A percentile compares a stretch with the other conserved stretches of the same genome.
These are phyloP conservation scores for Tausonia pullulans DNA, from an alignment of 1,284 basidiomycete genomes.

Conservation along the genomic window DNA sequence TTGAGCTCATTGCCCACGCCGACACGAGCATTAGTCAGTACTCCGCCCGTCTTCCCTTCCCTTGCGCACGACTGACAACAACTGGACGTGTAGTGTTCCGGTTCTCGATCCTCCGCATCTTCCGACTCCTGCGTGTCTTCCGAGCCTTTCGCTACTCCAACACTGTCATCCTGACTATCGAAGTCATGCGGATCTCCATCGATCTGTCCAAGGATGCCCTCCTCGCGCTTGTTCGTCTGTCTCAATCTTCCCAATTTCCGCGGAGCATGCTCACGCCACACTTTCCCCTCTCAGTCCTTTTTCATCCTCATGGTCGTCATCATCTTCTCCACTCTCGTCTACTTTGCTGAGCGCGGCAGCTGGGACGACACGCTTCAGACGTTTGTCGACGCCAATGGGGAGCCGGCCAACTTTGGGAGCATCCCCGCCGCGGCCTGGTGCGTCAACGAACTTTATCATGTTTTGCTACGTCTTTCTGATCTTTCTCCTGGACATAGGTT, in stretches of 20 bases:
- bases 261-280: background rate
- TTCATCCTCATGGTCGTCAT: constrained; percentile 50
- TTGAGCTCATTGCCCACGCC: constrained; percentile 67
- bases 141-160: constrained; percentile 72
- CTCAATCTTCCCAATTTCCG: background rate
- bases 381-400: constrained; percentile 72
- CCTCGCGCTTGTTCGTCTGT: constrained; percentile 48
- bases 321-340: constrained; percentile 73
- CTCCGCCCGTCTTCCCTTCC: background rate
- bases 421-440: constrained; percentile 68
- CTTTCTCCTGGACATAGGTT: constrained; percentile 29
- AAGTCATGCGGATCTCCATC: constrained; percentile 85
- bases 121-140: constrained; percentile 73
- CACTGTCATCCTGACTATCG: constrained; percentile 66
- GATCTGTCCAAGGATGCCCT: constrained; percentile 72
- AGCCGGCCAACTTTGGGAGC: constrained; percentile 64
- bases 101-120: constrained; percentile 67
- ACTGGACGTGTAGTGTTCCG: constrained; percentile 52
- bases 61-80: no score
- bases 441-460: constrained; percentile 18
- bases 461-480: background rate
- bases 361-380: constrained; percentile 68
- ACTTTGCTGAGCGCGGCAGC: constrained; percentile 74
- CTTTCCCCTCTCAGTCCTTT: background rate
- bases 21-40: constrained; percentile 51